Base-by-base conservation (phyloP, 2,329 filamentous ascomycete species). In the Botrytis pseudocinerea region DNA sequence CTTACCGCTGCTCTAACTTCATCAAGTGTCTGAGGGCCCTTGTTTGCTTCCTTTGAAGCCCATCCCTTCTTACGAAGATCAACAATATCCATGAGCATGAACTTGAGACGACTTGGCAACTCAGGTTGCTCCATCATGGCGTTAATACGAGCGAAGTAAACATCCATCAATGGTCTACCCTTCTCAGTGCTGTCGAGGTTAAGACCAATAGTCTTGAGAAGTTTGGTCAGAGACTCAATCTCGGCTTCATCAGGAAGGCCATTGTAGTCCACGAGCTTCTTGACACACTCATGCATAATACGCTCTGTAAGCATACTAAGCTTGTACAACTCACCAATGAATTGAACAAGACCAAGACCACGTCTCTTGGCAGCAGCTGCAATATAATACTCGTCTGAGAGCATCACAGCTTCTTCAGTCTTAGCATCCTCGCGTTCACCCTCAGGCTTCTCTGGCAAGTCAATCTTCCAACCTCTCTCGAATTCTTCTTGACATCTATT, bases 201-300 rank as follows among this genome's bases (percentile, higher is more conserved):
- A 78, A 85, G 88, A 85, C 96, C 96, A 76, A 99, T 97, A 57
- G 96, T 97, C 78, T 92, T 91, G 75, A 99, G 89, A 76, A 99
- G 88, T 85, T 97, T 98, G 79, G 92, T 94, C 83, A 99, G 90
- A 78, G 94, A 97, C 87, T 99, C 96, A 74, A 99, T 92, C 82
- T 98, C 95, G 71, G 95, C 93, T 84, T 99, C 96, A 79, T 99
- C 96, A 62, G 96, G 96, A 75, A 94, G 86, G 75, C 93, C 94
- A 80, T 95, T 92, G 83, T 97, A 98, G 84, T 99, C 95, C 77
- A 99, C 93, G 76, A 99, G 89, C 84, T 97, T 97, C 85, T 94
- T 92, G 42, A 99, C 94, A 88, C 96, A 99, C 84, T 98, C 94
- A 86, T 99, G 95, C 96, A 99, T 99, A 84, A 99, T 99, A 82